Conservation (phyloP, 192 early-diverging fungal genomes). For the Paraglomus brasilianum region DNA sequence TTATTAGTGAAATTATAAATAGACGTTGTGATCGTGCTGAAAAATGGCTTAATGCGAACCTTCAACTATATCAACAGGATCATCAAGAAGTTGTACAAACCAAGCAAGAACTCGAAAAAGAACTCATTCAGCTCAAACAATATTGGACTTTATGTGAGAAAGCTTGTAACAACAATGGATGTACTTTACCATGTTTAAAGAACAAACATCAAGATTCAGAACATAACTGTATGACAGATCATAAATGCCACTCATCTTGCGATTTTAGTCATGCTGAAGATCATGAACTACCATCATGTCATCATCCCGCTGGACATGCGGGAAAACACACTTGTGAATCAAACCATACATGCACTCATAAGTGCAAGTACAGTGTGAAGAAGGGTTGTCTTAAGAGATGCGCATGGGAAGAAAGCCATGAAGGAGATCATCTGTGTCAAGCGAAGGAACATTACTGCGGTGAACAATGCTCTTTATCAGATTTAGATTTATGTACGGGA, state of each 20-base stretch:
- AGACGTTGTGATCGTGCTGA: slow-evolving; percentile 17
- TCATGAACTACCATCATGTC: not conserved
- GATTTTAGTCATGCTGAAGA: slow-evolving; percentile 19
- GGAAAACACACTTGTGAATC: slow-evolving; percentile 14
- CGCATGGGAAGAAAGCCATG: slow-evolving; percentile 24
- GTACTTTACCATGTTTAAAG: slow-evolving; percentile 20
- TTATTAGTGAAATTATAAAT: slow-evolving; percentile 27
- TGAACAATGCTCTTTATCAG: slow-evolving; percentile 34
- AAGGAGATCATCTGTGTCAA: slow-evolving; percentile 33
- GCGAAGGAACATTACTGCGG: slow-evolving; percentile 37
- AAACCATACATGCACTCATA: slow-evolving; percentile 21
- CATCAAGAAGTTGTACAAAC: slow-evolving; percentile 24
- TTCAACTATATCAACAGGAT: slow-evolving; percentile 10
- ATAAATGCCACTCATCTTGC: slow-evolving; percentile 24
- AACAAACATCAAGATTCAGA: slow-evolving; percentile 27
- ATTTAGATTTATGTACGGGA: not conserved
- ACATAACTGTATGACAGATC: slow-evolving; percentile 33
- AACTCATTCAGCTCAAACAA: slow-evolving; percentile 16
- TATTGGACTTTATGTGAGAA: slow-evolving; percentile 25
- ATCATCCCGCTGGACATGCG: slow-evolving; percentile 13
- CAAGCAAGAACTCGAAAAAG: slow-evolving; percentile 29
- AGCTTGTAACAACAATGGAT: slow-evolving; percentile 18
- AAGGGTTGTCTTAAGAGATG: slow-evolving; percentile 14
- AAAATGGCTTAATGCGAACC: slow-evolving; percentile 29
- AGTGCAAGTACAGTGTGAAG: slow-evolving; percentile 6